phyloP scores from a whole-genome alignment of 768 basidiomycete genomes.

The Trametes coccinea region DNA sequence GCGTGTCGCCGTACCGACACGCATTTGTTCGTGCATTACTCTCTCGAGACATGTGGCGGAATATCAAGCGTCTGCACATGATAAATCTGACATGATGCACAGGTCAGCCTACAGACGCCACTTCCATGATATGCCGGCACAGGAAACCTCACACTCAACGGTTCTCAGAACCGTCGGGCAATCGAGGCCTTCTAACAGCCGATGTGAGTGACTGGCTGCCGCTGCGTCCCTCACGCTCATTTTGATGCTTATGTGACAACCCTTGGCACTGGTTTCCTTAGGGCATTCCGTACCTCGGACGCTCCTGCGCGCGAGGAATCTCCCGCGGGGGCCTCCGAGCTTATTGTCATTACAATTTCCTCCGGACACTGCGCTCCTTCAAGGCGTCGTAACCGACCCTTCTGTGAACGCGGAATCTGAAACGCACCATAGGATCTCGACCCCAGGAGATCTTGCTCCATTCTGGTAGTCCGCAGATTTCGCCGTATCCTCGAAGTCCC shows the following conservation, averaged over 20 bases:
- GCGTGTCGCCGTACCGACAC: too few relatives aligned
- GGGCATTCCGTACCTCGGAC: not conserved
- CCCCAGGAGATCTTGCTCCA: constrained; percentile 5
- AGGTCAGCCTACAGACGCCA: too few relatives aligned
- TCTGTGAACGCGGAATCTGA: constrained; percentile 10
- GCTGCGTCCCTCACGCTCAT: not conserved
- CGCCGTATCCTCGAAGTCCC: constrained; percentile 6
- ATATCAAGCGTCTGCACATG: too few relatives aligned
- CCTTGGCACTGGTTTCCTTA: not conserved
- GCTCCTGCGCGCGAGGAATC: not conserved
- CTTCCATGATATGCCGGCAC: not conserved
- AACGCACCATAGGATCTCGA: constrained; percentile 7
- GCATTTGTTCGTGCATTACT: too few relatives aligned
- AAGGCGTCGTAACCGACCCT: constrained; percentile 7
- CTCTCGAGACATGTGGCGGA: too few relatives aligned
- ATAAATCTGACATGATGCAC: too few relatives aligned
- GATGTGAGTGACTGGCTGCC: not conserved
- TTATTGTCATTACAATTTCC: constrained; percentile 9
- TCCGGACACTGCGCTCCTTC: not conserved
- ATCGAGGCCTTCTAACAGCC: not conserved
- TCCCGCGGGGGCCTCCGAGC: constrained; percentile 1
- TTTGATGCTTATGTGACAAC: not conserved
- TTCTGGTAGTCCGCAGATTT: not conserved
- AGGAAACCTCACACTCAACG: not conserved
- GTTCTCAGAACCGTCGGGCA: not conserved